Percentiles rank a stretch among this genome's conserved stretches.
phyloP scores from a whole-genome alignment of 305 asterid species.

The Fraxinus baroniana region DNA sequence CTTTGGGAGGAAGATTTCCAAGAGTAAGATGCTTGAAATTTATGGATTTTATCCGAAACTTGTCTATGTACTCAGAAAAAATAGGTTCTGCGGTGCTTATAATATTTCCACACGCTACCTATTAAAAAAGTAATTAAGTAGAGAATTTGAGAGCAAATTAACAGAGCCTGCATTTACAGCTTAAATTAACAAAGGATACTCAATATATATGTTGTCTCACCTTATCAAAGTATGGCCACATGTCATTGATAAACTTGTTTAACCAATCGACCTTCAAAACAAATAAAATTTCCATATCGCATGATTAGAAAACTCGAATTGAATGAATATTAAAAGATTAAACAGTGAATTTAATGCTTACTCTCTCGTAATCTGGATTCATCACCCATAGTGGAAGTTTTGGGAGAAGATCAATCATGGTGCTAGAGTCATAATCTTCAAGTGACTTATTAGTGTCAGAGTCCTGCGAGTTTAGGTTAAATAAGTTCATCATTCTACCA shows the following conservation, averaged over 20 bases:
- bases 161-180: not conserved
- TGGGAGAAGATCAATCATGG: conserved; percentile 48
- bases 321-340: not conserved
- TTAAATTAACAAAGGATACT: not conserved
- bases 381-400: conserved; percentile 79
- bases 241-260: conserved; percentile 50
- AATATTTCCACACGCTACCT: conserved; percentile 65
- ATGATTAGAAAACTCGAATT: not conserved
- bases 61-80: conserved; percentile 57
- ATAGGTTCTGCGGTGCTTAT: conserved; percentile 48
- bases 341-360: conserved; percentile 23
- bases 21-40: conserved; percentile 57
- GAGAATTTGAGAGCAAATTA: conserved; percentile 1
- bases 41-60: conserved; percentile 50
- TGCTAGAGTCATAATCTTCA: conserved; percentile 38
- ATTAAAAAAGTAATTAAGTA: conserved; percentile 19
- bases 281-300: not conserved
- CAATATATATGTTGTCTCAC: conserved; percentile 27
- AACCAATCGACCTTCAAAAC: conserved; percentile 72
- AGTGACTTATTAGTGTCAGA: conserved; percentile 23
- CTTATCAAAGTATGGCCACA: conserved; percentile 82
- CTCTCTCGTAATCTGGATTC: conserved; percentile 82
- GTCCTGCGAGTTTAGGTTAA: conserved; percentile 39
- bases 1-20: conserved; percentile 64
- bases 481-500: not conserved